phyloP scores from a whole-genome alignment of 352 stramenopile genomes.

The Phytophthora sp. region DNA sequence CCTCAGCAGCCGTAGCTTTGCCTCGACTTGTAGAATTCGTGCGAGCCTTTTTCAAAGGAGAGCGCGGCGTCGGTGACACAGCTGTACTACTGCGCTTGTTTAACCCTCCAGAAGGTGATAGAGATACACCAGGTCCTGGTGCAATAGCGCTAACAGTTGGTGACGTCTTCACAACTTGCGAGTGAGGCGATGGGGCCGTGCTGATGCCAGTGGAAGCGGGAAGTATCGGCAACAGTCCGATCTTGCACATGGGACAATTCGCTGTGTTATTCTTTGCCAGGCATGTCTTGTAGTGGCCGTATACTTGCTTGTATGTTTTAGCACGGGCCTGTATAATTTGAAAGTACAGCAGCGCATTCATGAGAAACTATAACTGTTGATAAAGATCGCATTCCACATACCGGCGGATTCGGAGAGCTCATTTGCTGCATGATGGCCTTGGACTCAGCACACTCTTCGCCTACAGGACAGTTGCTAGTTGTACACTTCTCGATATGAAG shows the following conservation, averaged over 20 bases:
- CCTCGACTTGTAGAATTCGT: slow-evolving; percentile 46
- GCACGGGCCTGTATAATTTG: slow-evolving; percentile 50
- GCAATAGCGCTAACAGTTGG: slow-evolving; percentile 14
- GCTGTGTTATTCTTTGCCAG: slow-evolving; percentile 77
- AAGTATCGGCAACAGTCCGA: slow-evolving; percentile 70
- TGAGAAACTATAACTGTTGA: not conserved
- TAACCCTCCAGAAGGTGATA: slow-evolving; percentile 45
- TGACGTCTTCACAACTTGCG: slow-evolving; percentile 21
- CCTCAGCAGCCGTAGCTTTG: slow-evolving; percentile 40
- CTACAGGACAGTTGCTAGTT: slow-evolving; percentile 57
- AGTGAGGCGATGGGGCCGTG: slow-evolving; percentile 31
- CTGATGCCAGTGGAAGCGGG: slow-evolving; percentile 23
- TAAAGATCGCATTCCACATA: slow-evolving; percentile 17
- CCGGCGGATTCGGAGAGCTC: slow-evolving; percentile 66
- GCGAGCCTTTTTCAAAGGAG: slow-evolving; percentile 76
- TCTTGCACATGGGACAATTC: slow-evolving; percentile 88
- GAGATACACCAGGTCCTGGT: slow-evolving; percentile 16
- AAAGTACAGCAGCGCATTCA: too few species aligned
- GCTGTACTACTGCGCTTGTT: slow-evolving; percentile 66
- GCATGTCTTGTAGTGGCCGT: slow-evolving; percentile 83
- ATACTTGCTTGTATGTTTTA: slow-evolving; percentile 89
- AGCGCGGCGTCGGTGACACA: slow-evolving; percentile 66
- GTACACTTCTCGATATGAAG: slow-evolving; percentile 87
- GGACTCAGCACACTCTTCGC: slow-evolving; percentile 76
- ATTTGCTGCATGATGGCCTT: slow-evolving; percentile 83